These are phyloP conservation scores for Arxiozyma telluris DNA, from an alignment of 1,139 yeast species.

Conservation along the genomic window DNA sequence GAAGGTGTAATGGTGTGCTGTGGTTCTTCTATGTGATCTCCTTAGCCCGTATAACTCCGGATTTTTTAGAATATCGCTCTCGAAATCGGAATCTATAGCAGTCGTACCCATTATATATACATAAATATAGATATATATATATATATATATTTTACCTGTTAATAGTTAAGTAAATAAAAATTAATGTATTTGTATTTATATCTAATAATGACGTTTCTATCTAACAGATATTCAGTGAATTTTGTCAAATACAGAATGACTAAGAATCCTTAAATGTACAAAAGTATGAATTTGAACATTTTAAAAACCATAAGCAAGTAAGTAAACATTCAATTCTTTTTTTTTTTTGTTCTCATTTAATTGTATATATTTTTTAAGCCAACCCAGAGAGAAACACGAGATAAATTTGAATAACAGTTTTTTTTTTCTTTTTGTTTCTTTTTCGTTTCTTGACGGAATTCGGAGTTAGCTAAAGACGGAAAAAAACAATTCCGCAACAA, in stretches of 20 bases:
- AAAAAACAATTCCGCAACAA: not conserved
- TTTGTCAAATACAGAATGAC: too few species aligned
- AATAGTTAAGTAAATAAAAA: not conserved
- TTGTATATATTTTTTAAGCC: too few species aligned
- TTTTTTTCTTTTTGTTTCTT: too few species aligned
- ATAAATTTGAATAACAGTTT: not conserved
- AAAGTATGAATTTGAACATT: too few species aligned
- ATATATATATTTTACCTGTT: not conserved
- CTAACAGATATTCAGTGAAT: too few species aligned
- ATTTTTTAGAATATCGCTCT: conserved; percentile 37
- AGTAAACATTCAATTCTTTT: too few species aligned
- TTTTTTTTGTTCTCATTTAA: too few species aligned
- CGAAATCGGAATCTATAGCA: conserved; percentile 1
- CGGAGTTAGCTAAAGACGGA: not conserved
- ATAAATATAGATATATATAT: not conserved
- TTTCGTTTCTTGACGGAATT: not conserved
- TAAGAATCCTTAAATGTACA: too few species aligned
- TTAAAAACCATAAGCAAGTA: not conserved
- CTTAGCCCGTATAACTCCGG: conserved; percentile 92
- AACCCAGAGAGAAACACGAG: not conserved
- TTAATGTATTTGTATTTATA: too few species aligned
- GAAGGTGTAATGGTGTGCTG: conserved; percentile 36
- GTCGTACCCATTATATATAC: not conserved
- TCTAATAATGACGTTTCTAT: too few species aligned
- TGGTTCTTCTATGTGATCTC: conserved; percentile 65